Base-by-base conservation (phyloP, 768 basidiomycete genomes). In the Pholiota conissans region DNA sequence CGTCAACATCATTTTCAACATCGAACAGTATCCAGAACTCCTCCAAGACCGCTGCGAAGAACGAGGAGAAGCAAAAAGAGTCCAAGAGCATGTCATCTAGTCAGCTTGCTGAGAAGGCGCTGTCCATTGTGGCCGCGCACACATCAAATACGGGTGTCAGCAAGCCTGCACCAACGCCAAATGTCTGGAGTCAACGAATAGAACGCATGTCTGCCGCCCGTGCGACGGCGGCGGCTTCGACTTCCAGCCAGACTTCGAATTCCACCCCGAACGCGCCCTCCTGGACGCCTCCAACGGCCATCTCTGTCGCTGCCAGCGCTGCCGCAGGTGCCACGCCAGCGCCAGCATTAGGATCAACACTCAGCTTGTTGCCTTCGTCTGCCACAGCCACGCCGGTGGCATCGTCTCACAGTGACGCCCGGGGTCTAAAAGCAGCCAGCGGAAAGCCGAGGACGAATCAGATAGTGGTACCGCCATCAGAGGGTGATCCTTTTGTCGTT, bases 401-500 rank as follows among this genome's bases (percentile, higher is more conserved):
- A 18, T 39, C 37, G 1, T 18, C 20, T 5, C n/a, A n/a, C n/a
- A 39, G n/a, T 14, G 37, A 39, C 37, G 37, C 37, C 37, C 37
- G 20, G 14, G n/a, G 37, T 39, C 37, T 39, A 39, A 39, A 39
- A 45, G 42, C 24, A 45, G 8, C 42, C 42, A 45, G 13, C 18
- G 42, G 6, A 11, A 20, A 45, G 42, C 42, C 42, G 22, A 45
- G 24, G 24, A 3, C 42, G 10, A 22, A 45, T 45, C 42, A 45
- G 18, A 45, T 45, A 45, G 8, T 18, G 42, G 37, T 8, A 39
- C 20, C 37, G 2, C 4, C 37, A n/a, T 24, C 42, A 28, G 49
- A 67, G 20, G 71, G 76, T 37, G 79, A 84, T 68, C 73, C 81
- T 2, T 79, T 82, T 58, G 69, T 82, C 51, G 74, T 83, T 22